Evolutionary conservation across 441 rosid genomes (phyloP), one percentile per base, ranked within the genome.

Genomic region (Raphanus hybrid): DNA sequence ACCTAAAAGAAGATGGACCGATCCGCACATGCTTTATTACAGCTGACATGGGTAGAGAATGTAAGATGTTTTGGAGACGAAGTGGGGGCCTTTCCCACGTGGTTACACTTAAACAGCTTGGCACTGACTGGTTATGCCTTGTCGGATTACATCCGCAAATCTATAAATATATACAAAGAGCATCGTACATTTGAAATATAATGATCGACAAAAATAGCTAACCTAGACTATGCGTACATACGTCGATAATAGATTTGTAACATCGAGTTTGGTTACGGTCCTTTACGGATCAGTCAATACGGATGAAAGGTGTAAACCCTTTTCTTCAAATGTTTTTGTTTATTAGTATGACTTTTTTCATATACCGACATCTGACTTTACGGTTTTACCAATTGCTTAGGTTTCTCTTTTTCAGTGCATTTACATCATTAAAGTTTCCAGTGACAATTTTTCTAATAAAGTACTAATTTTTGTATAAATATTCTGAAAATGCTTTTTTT

Each of bases 31-130:
- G 71, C 15, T 70, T 27, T 2, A 64, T 70, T 76, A 76, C 71
- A 63, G 66, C 75, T 70, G 75, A 76, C 71, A 66, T 76, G 60
- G 66, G 48, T 50, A 54, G 34, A 62, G 50, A 37, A 14, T 70
- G 75, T 76, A 37, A 65, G 59, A 70, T 76, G 80, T 76, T 64
- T 76, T 27, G 52, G 71, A 57, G 76, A 66, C 80, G 61, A 57
- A 2, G 75, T 76, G 76, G 87, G 81, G 81, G 8, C 82, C 29
- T 43, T 1, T 69, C 78, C 64, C 87, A 81, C 82, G 85, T 85
- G 78, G 63, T 68, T 75, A 0, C 29, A 35, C 74, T 45, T 45
- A 45, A 14, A 45, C 52, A 76, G 27, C 79, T 39, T 76, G 74
- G 63, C 58, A 62, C 39, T 48, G 69, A 48, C 64, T 32, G 73